phyloP scores from a whole-genome alignment of 2,329 filamentous ascomycete species.

The Cordyceps javanica region DNA sequence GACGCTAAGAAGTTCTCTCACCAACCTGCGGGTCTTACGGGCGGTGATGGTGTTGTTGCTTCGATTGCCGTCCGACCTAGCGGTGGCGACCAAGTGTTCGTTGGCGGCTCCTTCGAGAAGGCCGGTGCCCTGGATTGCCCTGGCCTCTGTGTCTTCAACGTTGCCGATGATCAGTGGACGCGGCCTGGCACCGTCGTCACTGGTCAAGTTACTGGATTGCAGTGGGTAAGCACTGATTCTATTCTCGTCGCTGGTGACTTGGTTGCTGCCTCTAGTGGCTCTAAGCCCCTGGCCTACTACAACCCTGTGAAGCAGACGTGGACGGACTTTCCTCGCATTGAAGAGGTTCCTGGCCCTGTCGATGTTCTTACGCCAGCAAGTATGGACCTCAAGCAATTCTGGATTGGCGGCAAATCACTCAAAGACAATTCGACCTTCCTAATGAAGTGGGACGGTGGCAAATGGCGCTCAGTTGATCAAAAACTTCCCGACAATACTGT shows the following conservation, averaged over 20 bases:
- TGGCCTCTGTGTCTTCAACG: conserved; percentile 74
- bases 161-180: conserved; percentile 67
- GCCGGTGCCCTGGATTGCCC: conserved; percentile 80
- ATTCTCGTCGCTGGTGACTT: conserved; percentile 76
- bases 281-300: conserved; percentile 65
- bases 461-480: conserved; percentile 61
- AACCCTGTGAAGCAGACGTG: conserved; percentile 63
- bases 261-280: conserved; percentile 54
- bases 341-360: conserved; percentile 71
- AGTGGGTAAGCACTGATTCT: conserved; percentile 67
- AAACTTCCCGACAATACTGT: conserved; percentile 58
- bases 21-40: conserved; percentile 71
- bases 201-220: conserved; percentile 64
- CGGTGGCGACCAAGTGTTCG: conserved; percentile 64
- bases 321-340: conserved; percentile 55
- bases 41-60: conserved; percentile 65
- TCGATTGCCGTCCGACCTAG: conserved; percentile 67
- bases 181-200: conserved; percentile 66
- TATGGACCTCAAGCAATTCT: conserved; percentile 65
- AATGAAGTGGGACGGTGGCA: conserved; percentile 71
- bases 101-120: conserved; percentile 77
- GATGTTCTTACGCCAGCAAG: conserved; percentile 70
- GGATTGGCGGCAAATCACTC: conserved; percentile 66
- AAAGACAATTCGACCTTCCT: conserved; percentile 66
- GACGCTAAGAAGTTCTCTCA: conserved; percentile 53